phyloP scores from a whole-genome alignment of 2,329 filamentous ascomycete species.

The Coleophoma eucalyptorum region DNA sequence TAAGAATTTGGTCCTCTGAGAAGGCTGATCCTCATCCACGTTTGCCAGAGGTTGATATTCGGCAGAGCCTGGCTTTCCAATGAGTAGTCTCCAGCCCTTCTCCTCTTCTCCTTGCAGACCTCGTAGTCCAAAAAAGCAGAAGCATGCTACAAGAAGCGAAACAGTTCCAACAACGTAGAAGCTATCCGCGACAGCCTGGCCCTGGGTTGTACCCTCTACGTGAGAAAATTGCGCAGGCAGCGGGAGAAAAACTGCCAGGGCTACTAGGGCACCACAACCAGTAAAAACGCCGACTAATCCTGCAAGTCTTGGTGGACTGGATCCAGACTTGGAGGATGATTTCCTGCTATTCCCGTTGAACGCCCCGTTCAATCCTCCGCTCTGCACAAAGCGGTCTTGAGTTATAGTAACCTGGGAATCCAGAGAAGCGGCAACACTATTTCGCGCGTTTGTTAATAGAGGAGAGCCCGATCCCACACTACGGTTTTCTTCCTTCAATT shows the following conservation, averaged over 20 bases:
- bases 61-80: slow-evolving; percentile 30
- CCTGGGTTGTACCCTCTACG: slow-evolving; percentile 66
- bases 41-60: not conserved
- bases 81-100: slow-evolving; percentile 65
- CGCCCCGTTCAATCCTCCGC: slow-evolving; percentile 6
- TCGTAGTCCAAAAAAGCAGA: slow-evolving; percentile 76
- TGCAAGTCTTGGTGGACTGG: slow-evolving; percentile 62
- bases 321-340: slow-evolving; percentile 21
- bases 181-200: slow-evolving; percentile 72
- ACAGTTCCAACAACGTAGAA: slow-evolving; percentile 83
- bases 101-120: slow-evolving; percentile 67
- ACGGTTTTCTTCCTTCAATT: slow-evolving; percentile 16
- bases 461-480: slow-evolving; percentile 4
- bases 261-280: slow-evolving; percentile 84
- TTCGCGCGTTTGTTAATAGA: slow-evolving; percentile 35
- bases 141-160: slow-evolving; percentile 66
- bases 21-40: slow-evolving; percentile 1
- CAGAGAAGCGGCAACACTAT: slow-evolving; percentile 62
- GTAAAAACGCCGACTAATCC: slow-evolving; percentile 91
- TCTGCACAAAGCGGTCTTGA: slow-evolving; percentile 46
- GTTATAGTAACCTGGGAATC: slow-evolving; percentile 75
- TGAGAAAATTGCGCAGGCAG: slow-evolving; percentile 76
- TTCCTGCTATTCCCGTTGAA: slow-evolving; percentile 8
- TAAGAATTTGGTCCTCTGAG: slow-evolving; percentile 28
- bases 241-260: slow-evolving; percentile 78